Percentiles rank a stretch among this genome's conserved stretches.
Conservation (phyloP, 2,329 filamentous ascomycete genomes). For the Stagonosporopsis cucurbitacearum region DNA sequence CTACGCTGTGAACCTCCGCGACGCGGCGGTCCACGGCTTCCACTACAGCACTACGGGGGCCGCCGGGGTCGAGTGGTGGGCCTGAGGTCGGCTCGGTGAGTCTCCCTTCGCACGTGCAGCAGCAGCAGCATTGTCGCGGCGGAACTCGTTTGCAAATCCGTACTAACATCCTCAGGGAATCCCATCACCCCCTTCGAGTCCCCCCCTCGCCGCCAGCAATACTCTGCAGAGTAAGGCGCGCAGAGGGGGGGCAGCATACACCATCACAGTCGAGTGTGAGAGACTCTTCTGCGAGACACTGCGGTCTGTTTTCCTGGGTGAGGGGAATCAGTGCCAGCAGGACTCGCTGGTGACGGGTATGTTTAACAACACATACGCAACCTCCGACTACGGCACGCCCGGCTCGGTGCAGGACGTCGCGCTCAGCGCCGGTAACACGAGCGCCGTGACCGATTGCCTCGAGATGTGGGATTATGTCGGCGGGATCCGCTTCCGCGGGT, state of each 20-base stretch:
- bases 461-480: slow-evolving; percentile 87
- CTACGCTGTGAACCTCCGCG: slow-evolving; percentile 75
- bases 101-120: slow-evolving; percentile 8
- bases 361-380: slow-evolving; percentile 48
- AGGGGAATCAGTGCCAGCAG: slow-evolving; percentile 78
- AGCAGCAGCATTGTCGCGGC: neutral
- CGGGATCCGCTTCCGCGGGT: slow-evolving; percentile 84
- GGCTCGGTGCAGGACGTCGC: slow-evolving; percentile 32
- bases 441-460: slow-evolving; percentile 67
- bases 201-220: slow-evolving; percentile 80
- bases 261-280: slow-evolving; percentile 99
- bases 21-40: slow-evolving; percentile 74
- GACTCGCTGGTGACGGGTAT: slow-evolving; percentile 89
- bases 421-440: slow-evolving; percentile 22
- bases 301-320: slow-evolving; percentile 93
- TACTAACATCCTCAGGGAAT: slow-evolving; percentile 65
- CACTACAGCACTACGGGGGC: slow-evolving; percentile 95
- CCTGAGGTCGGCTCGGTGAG: slow-evolving; percentile 55
- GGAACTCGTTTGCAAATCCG: too few species aligned
- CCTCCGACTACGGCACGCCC: slow-evolving; percentile 39
- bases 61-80: slow-evolving; percentile 63
- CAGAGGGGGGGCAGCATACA: slow-evolving; percentile 90
- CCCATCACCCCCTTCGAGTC: slow-evolving; percentile 85
- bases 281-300: slow-evolving; percentile 99
- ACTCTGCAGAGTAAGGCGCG: slow-evolving; percentile 53